Base-by-base conservation (phyloP, 441 rosid species). In the Macaranga tanarius region DNA sequence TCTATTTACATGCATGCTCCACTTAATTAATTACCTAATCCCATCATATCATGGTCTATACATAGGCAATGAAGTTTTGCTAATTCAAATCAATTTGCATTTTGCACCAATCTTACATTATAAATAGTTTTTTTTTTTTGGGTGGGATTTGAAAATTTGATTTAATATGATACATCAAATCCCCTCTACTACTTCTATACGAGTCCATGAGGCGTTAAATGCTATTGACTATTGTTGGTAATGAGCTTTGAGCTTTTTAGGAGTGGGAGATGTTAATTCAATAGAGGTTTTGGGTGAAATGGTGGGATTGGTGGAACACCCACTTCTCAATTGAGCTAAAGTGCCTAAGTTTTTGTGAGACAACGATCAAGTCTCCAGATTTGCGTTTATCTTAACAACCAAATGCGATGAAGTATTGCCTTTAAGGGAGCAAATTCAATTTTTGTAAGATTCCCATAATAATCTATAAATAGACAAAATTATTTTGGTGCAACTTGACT, bases 191-290 rank as follows among this genome's bases (percentile, higher is more conserved):
- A n/a, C n/a, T n/a, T n/a, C n/a, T n/a, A n/a, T n/a, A n/a, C n/a
- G n/a, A n/a, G n/a, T n/a, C n/a, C n/a, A n/a, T n/a, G n/a, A n/a
- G n/a, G n/a, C n/a, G n/a, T n/a, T n/a, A n/a, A n/a, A 52, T 65
- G 55, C 0, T 45, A 22, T 65, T 23, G 69, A 47, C 69, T 65
- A 34, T 45, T 44, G 67, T 20, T 45, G 68, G 15, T 65, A 15
- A 23, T 22, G 15, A 26, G 42, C 22, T 13, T 55, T 13, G 31
- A 42, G 47, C 70, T 73, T 23, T 23, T 57, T 13, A 26, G 51
- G 55, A 78, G 75, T 68, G 76, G 79, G 2, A 31, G 20, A 45
- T 7, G 23, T 15, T 42, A 20, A 63, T 20, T 65, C 20, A 45
- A 13, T 48, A 64, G 38, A 34, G 38, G 1, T 65, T 23, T 45